Base-by-base conservation (phyloP, 2,329 filamentous ascomycete genomes). In the Penicillium sclerotiorum region DNA sequence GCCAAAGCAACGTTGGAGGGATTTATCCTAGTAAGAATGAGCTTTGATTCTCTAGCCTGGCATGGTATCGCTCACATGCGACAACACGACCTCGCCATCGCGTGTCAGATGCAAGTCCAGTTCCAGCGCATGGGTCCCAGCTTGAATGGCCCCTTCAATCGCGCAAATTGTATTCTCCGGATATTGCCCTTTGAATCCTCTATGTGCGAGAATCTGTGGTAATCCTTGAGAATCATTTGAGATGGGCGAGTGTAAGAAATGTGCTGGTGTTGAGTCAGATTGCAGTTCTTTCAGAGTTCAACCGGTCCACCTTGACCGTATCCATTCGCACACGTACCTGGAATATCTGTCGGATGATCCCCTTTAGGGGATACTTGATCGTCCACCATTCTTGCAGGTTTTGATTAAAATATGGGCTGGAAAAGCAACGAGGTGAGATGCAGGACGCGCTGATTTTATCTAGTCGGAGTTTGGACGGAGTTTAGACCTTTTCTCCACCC, bases 161-260 rank as follows among this genome's bases (percentile, higher is more conserved):
- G 89, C 88, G 13, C 78, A 80, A 80, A 96, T 84, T 1, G 89
- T 88, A 72, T 97, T 97, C 71, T 97, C 93, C 0, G 93, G 90
- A 59, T 80, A 89, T 44, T 79, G 79, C 1, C 85, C 84, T 67
- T 89, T 93, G 78, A 69, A 75, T 1, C 74, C 74, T 35, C 74
- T 66, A 56, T 77, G 74, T 22, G 73, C 68, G 48, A 76, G 72
- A 22, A 61, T 65, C 28, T 75, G 71, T 6, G 73, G 72, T 4
- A 61, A 27, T 8, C 40, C 46, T 0, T 45, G 38, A 12, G 32
- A 37, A 18, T 50, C 45, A 8, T 39, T 7, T 5, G 33, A 40
- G 13, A 39, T 32, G 3, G 49, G 33, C 3, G 55, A 49, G 18
- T 54, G 53, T 39, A 52, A 47, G 44, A 51, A 53, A 45, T 52